Conservation (phyloP, 129 eudicot species). For the Flaveria bidentis region DNA sequence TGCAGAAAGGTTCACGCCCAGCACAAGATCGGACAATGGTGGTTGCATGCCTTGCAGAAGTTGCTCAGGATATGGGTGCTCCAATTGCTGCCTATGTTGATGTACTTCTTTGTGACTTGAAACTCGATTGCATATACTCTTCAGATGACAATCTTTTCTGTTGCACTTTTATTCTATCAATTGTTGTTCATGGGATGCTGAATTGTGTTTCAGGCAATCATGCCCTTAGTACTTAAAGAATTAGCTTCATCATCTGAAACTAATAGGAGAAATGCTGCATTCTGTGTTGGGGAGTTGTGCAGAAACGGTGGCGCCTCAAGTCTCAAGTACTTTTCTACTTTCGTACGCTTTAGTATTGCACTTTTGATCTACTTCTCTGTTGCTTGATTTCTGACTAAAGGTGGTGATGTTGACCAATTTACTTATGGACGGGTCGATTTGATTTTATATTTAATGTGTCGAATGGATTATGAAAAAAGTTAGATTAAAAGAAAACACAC, state of each 20-base stretch:
- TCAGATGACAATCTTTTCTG: neutral
- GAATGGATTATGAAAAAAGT: neutral
- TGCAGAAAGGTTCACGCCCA: constrained; percentile 92
- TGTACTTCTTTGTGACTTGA: constrained; percentile 42
- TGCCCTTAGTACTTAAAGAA: constrained; percentile 90
- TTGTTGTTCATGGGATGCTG: constrained; percentile 16
- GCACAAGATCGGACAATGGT: constrained; percentile 99
- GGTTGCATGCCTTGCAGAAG: constrained; percentile 97
- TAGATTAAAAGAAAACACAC: neutral
- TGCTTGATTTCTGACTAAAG: neutral
- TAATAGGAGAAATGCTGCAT: constrained; percentile 97
- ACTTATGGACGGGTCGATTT: neutral
- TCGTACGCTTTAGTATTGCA: neutral
- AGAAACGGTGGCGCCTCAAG: constrained; percentile 79
- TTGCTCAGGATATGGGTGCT: constrained; percentile 98
- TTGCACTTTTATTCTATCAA: neutral
- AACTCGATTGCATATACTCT: constrained; percentile 5
- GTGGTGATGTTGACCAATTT: neutral
- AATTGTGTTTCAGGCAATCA: constrained; percentile 62
- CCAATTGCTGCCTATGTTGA: constrained; percentile 83
- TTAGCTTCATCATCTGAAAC: constrained; percentile 74
- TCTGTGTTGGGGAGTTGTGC: constrained; percentile 92
- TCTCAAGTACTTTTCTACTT: constrained; percentile 64
- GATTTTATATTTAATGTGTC: neutral
- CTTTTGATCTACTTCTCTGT: neutral